Base-by-base conservation (phyloP, 2,329 filamentous ascomycete species). In the Xylaria arbuscula region DNA sequence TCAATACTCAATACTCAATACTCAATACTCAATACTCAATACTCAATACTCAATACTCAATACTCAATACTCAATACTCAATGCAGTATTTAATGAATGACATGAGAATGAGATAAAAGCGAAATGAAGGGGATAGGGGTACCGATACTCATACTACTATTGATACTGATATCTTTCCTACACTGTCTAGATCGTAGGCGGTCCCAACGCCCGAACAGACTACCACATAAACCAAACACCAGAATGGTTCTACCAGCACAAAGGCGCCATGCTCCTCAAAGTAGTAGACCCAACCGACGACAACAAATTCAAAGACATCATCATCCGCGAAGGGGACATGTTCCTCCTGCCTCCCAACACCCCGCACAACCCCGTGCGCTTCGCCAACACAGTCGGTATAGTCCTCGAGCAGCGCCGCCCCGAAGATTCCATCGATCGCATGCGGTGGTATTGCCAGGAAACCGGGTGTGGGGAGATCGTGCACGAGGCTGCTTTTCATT, bases 231-330 rank as follows among this genome's bases (percentile, higher is more conserved):
- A 98, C 86, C 85, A 90, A 76, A 98, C 95, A 0, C 90, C 96
- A 13, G 96, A 98, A 81, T 98, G 94, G 91, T 99, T 98, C 89
- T 98, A 96, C 86, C 95, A 98, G 82, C 90, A 97, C 87, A 90
- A 90, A 76, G 96, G 96, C 73, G 90, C 91, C 73, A 98, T 98
- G 95, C 86, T 96, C 66, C 91, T 99, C 74, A 97, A 97, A 79
- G 92, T 96, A 17, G 92, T 98, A 71, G 93, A 28, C 28, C 28
- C 28, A 2, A 28, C 28, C 28, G 28, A 98, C 77, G 81, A 85
- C 66, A 80, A 85, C 79, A 68, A 83, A 56, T 97, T 97, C 82
- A 87, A 89, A 72, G 95, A 98, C 81, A 89, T 98, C 72, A 86
- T 94, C 77, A 97, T 98, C 82, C 87, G 90, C 76, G 93, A 98